These are phyloP conservation scores for Entelexis paramagnoliae DNA, from an alignment of 1,139 yeast genomes.

Conservation along the genomic window DNA sequence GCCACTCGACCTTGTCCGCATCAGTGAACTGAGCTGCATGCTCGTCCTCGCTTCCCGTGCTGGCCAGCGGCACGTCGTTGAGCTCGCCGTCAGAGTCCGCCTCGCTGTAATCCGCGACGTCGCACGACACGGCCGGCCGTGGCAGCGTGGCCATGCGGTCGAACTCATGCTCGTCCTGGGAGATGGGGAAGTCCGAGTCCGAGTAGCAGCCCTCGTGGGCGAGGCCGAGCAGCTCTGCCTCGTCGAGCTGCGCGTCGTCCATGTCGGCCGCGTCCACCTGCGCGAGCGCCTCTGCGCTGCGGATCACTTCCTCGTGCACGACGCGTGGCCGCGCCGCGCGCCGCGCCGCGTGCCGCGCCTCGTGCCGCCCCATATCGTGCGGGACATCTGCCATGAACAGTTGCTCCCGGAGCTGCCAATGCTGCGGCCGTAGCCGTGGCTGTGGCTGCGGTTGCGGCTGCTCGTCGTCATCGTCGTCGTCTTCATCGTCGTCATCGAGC, in stretches of 20 bases:
- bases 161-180: background rate
- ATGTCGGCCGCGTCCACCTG: no score
- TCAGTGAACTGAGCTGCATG: background rate
- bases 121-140: background rate
- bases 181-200: background rate
- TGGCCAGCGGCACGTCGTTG: background rate
- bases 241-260: no score
- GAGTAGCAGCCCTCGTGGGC: background rate
- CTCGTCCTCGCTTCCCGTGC: background rate
- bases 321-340: no score
- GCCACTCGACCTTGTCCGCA: background rate
- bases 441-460: background rate
- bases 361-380: no score
- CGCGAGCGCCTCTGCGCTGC: background rate
- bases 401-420: no score
- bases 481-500: background rate
- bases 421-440: no score
- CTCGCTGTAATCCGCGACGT: background rate
- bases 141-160: background rate
- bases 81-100: background rate
- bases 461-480: no score
- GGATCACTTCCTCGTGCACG: no score
- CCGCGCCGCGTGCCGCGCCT: no score
- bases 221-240: no score
- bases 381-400: no score